phyloP scores from a whole-genome alignment of 805 yeast species.

The Candida sithepensis region DNA sequence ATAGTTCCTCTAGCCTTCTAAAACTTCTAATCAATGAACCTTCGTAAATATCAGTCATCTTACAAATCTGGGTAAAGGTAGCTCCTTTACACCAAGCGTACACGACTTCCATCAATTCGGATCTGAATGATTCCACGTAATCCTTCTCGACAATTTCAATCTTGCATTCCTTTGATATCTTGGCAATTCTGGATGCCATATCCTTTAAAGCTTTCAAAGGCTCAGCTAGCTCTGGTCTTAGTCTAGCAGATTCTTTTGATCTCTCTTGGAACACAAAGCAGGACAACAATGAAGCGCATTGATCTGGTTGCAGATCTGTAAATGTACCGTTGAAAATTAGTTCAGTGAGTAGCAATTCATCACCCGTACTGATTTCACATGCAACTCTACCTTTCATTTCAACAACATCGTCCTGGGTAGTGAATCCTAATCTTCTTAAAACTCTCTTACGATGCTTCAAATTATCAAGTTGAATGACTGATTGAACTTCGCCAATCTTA shows the following conservation, averaged over 20 bases:
- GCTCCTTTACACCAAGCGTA: slow-evolving; percentile 97
- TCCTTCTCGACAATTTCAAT: slow-evolving; percentile 88
- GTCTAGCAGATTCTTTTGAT: slow-evolving; percentile 80
- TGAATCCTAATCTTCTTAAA: slow-evolving; percentile 85
- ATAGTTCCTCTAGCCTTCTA: slow-evolving; percentile 88
- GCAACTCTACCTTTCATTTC: slow-evolving; percentile 92
- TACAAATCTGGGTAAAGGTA: slow-evolving; percentile 92
- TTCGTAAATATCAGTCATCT: slow-evolving; percentile 98
- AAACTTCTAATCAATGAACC: slow-evolving; percentile 94
- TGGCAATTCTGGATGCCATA: slow-evolving; percentile 88
- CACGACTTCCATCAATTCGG: slow-evolving; percentile 95
- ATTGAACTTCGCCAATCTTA: slow-evolving; percentile 77
- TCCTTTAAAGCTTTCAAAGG: slow-evolving; percentile 86
- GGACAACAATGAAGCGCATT: slow-evolving; percentile 86
- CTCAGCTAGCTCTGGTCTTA: slow-evolving; percentile 87
- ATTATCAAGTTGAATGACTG: slow-evolving; percentile 92
- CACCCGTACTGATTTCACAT: slow-evolving; percentile 92
- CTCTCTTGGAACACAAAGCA: slow-evolving; percentile 97
- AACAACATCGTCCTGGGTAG: slow-evolving; percentile 81
- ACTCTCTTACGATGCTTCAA: slow-evolving; percentile 91
- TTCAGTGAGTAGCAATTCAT: slow-evolving; percentile 82
- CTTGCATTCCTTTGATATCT: slow-evolving; percentile 84
- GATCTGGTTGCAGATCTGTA: slow-evolving; percentile 82
- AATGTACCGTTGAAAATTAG: slow-evolving; percentile 93
- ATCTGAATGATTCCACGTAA: slow-evolving; percentile 86